phyloP scores from a whole-genome alignment of 2,329 filamentous ascomycete species.

The Harringtonia lauricola region DNA sequence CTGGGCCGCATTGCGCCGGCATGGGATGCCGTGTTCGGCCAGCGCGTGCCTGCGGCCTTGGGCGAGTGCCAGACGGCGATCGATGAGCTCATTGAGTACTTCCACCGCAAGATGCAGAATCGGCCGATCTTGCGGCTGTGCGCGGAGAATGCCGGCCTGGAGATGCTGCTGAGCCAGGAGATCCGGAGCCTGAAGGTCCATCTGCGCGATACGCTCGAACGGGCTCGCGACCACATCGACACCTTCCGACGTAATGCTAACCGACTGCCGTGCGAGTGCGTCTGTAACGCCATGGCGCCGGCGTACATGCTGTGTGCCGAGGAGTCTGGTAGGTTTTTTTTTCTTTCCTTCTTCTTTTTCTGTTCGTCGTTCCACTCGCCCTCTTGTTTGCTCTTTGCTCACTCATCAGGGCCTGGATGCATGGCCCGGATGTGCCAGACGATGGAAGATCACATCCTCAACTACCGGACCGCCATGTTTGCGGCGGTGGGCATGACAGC shows the following conservation, averaged over 20 bases:
- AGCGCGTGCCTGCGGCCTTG: conserved; percentile 13
- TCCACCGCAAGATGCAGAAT: conserved; percentile 14
- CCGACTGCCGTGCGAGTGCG: conserved; percentile 38
- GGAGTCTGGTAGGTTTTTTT: conserved; percentile 21
- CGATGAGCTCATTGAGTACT: conserved; percentile 11
- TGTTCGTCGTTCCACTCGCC: neutral
- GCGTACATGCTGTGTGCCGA: conserved; percentile 32
- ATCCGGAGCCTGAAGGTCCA: conserved; percentile 1
- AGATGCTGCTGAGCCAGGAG: conserved; percentile 5
- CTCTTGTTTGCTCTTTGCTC: neutral
- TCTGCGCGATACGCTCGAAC: neutral
- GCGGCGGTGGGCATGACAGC: conserved; percentile 28
- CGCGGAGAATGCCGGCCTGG: conserved; percentile 14
- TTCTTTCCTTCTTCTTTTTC: conserved; percentile 12
- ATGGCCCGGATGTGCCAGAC: conserved; percentile 39
- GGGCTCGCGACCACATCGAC: conserved; percentile 13
- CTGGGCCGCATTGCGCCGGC: conserved; percentile 5
- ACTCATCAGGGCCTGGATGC: conserved; percentile 25
- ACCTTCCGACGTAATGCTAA: conserved; percentile 36
- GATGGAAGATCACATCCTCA: conserved; percentile 34
- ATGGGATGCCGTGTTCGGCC: conserved; percentile 19
- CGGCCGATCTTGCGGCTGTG: conserved; percentile 12
- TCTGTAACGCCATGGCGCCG: conserved; percentile 30
- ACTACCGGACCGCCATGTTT: conserved; percentile 36
- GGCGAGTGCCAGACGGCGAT: conserved; percentile 10